Conservation (phyloP, 306 rosid species). For the Corylus avellana region DNA sequence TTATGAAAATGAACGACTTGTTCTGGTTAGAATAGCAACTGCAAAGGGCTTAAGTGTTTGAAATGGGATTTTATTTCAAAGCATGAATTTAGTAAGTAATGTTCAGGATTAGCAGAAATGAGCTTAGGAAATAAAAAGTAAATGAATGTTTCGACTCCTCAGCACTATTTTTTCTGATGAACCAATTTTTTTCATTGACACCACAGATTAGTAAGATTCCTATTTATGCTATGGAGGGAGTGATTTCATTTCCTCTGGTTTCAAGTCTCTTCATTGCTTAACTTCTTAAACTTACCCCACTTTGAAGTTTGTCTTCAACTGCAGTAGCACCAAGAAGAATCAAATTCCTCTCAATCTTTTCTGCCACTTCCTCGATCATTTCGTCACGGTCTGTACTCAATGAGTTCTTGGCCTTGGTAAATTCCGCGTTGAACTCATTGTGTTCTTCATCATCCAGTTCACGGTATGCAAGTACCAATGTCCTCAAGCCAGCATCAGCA, state of each 20-base stretch:
- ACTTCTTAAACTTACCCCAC: conserved; percentile 63
- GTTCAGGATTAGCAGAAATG: neutral
- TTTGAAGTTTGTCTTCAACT: conserved; percentile 97
- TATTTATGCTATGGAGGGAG: neutral
- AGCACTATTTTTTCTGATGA: conserved; percentile 15
- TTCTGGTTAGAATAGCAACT: neutral
- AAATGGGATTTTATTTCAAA: neutral
- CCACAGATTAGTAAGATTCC: conserved; percentile 8
- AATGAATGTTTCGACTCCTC: neutral
- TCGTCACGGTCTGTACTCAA: conserved; percentile 81
- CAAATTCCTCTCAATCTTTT: conserved; percentile 77
- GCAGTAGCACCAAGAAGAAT: conserved; percentile 99
- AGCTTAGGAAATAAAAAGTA: neutral
- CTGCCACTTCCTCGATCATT: conserved; percentile 60
- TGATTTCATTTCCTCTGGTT: neutral
- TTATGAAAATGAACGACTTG: neutral
- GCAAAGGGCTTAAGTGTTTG: neutral
- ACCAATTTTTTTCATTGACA: neutral
- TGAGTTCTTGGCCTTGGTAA: conserved; percentile 72
- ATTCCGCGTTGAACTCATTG: conserved; percentile 51
- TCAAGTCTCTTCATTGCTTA: conserved; percentile 8
- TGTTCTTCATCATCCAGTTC: conserved; percentile 74
- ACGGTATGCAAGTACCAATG: conserved; percentile 84
- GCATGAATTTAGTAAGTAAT: neutral
- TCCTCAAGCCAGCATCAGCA: conserved; percentile 98